A percentile compares a stretch with the other conserved stretches of the same genome.
Evolutionary conservation across 192 early-diverging fungal genomes (phyloP).

Genomic region (Entophlyctis luteolus): DNA sequence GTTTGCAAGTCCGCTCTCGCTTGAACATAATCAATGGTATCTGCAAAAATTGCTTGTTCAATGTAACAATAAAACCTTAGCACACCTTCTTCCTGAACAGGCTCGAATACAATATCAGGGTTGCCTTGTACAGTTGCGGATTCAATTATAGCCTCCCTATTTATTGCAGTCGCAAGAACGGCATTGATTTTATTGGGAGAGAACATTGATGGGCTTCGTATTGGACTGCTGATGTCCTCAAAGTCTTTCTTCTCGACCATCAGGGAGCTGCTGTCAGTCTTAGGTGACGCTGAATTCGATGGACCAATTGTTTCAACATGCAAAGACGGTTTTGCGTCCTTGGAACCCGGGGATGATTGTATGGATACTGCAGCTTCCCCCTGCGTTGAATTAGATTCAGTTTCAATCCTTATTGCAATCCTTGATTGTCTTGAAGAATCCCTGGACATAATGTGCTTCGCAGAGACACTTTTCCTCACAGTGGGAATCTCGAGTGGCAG

Average conservation of each 20-base stretch:
- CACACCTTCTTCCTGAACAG: not conserved
- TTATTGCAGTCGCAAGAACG: conserved; percentile 8
- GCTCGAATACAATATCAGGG: conserved; percentile 12
- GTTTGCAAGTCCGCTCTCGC: conserved; percentile 10
- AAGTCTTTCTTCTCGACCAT: conserved; percentile 28
- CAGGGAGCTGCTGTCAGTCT: no score
- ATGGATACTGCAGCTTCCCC: not conserved
- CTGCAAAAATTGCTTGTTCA: not conserved
- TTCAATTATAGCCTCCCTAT: conserved; percentile 28
- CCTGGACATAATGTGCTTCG: conserved; percentile 18
- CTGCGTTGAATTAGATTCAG: not conserved
- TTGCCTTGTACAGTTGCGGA: not conserved
- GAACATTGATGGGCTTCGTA: not conserved
- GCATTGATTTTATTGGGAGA: not conserved
- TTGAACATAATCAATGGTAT: not conserved
- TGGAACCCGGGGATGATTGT: no score
- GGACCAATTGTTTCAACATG: no score
- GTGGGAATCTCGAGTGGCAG: conserved; percentile 19
- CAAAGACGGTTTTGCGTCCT: no score
- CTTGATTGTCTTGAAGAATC: not conserved
- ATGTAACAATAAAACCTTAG: not conserved
- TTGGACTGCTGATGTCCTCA: not conserved
- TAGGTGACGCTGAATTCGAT: no score
- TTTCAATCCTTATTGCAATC: not conserved
- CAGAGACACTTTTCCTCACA: conserved; percentile 35